A percentile compares a stretch with the other conserved stretches of the same genome.
phyloP scores from a whole-genome alignment of 352 stramenopile genomes.

The Thalassiosira mediterranea region DNA sequence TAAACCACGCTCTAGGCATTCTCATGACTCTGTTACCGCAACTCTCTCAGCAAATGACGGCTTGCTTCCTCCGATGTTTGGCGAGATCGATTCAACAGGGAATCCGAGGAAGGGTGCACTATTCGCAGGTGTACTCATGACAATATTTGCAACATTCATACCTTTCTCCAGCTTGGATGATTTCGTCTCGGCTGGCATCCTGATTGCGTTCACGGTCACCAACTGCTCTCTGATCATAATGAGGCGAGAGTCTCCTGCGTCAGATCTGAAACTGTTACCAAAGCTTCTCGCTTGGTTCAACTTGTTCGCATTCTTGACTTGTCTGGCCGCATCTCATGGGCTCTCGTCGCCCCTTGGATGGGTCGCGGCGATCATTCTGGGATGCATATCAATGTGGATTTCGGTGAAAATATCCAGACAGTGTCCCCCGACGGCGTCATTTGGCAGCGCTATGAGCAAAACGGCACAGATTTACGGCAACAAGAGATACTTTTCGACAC shows the following conservation, averaged over 20 bases:
- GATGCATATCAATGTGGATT: constrained; percentile 28
- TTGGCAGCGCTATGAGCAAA: constrained; percentile 32
- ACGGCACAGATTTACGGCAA: constrained; percentile 28
- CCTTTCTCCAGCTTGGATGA: constrained; percentile 78
- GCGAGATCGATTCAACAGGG: constrained; percentile 64
- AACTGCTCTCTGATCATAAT: constrained; percentile 71
- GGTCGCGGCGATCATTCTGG: constrained; percentile 26
- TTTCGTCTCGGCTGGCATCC: constrained; percentile 71
- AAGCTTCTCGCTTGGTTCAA: constrained; percentile 60
- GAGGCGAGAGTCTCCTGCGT: constrained; percentile 46
- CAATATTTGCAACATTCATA: constrained; percentile 73
- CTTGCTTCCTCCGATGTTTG: constrained; percentile 91
- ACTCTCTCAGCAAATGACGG: constrained; percentile 88
- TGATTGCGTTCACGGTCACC: constrained; percentile 77
- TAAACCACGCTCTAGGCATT: no score
- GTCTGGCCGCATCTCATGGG: constrained; percentile 43
- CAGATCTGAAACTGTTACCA: constrained; percentile 33
- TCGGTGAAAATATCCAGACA: constrained; percentile 37
- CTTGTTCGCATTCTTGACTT: constrained; percentile 55
- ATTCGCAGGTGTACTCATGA: constrained; percentile 65
- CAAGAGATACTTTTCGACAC: constrained; percentile 60
- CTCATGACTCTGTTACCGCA: no score
- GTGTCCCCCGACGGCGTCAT: constrained; percentile 34
- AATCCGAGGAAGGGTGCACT: constrained; percentile 53
- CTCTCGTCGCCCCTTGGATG: constrained; percentile 25